Evolutionary conservation across 2,329 filamentous ascomycete genomes (phyloP).

Genomic region (Decorospora gaudefroyi): DNA sequence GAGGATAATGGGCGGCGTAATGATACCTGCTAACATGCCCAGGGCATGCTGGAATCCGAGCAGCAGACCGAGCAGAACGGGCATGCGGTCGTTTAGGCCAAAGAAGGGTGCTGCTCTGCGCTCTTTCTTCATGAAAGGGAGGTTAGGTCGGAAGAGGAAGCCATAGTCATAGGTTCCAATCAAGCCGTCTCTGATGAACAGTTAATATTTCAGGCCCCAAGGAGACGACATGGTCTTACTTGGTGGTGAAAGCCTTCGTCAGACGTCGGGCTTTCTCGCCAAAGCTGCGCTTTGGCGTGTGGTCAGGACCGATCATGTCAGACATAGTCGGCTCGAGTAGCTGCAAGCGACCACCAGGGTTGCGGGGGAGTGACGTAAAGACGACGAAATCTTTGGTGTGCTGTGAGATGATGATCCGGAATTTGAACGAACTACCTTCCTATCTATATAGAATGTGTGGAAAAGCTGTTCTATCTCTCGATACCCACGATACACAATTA

Average conservation of each 20-base stretch:
- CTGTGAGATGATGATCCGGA: constrained; percentile 11
- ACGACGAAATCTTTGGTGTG: constrained; percentile 9
- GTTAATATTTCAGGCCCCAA: background rate
- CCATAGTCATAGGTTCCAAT: constrained; percentile 88
- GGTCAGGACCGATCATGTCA: constrained; percentile 54
- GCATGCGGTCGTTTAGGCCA: constrained; percentile 78
- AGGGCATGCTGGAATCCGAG: constrained; percentile 80
- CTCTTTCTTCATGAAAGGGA: constrained; percentile 76
- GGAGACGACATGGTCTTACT: constrained; percentile 36
- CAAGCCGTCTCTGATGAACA: constrained; percentile 65
- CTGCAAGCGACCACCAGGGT: background rate
- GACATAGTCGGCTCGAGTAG: constrained; percentile 18
- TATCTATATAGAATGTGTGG: constrained; percentile 21
- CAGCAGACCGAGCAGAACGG: constrained; percentile 71
- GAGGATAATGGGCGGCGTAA: constrained; percentile 78
- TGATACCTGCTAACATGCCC: constrained; percentile 70
- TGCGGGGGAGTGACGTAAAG: constrained; percentile 27
- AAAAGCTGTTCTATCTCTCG: constrained; percentile 28
- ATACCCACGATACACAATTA: constrained; percentile 38
- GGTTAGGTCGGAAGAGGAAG: constrained; percentile 78
- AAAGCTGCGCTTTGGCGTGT: constrained; percentile 48
- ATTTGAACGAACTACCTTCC: background rate
- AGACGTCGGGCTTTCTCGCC: constrained; percentile 49
- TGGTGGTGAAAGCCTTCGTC: constrained; percentile 56
- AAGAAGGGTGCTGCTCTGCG: constrained; percentile 74